Percentiles rank a stretch among this genome's conserved stretches.
Evolutionary conservation across 202 grass and related monocot genomes (phyloP).

Genomic region (Thinopyrum obtusiflorum): DNA sequence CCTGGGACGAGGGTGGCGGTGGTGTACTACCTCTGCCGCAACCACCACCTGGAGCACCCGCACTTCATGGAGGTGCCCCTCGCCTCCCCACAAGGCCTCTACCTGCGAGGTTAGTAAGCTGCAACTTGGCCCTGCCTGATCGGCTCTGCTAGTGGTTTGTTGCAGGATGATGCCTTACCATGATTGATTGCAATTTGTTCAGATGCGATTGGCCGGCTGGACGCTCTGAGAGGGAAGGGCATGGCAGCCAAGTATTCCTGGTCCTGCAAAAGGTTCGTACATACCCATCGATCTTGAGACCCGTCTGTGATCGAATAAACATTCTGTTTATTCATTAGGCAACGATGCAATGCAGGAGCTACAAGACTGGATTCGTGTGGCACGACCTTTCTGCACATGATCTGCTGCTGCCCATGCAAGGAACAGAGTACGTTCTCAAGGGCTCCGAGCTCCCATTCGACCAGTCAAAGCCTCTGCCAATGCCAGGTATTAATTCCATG

Average conservation of each 20-base stretch:
- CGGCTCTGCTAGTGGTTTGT: background rate
- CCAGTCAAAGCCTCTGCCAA: slow-evolving; percentile 30
- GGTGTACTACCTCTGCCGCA: slow-evolving; percentile 81
- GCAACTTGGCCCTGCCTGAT: too few species aligned
- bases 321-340: background rate
- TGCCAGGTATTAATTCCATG: background rate
- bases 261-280: slow-evolving; percentile 81
- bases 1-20: slow-evolving; percentile 48
- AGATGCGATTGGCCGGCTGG: slow-evolving; percentile 76
- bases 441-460: slow-evolving; percentile 60
- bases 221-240: slow-evolving; percentile 64
- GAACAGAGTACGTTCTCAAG: slow-evolving; percentile 82
- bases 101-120: slow-evolving; percentile 53
- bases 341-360: slow-evolving; percentile 50
- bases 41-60: slow-evolving; percentile 82
- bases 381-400: slow-evolving; percentile 76
- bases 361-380: slow-evolving; percentile 91
- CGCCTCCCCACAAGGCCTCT: slow-evolving; percentile 54
- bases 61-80: slow-evolving; percentile 85
- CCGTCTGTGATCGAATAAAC: background rate
- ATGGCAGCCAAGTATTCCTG: slow-evolving; percentile 91
- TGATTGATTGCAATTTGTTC: background rate
- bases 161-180: background rate
- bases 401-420: slow-evolving; percentile 59
- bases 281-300: background rate